Conservation (phyloP, 75 land plant species). For the Pinus albicaulis region DNA sequence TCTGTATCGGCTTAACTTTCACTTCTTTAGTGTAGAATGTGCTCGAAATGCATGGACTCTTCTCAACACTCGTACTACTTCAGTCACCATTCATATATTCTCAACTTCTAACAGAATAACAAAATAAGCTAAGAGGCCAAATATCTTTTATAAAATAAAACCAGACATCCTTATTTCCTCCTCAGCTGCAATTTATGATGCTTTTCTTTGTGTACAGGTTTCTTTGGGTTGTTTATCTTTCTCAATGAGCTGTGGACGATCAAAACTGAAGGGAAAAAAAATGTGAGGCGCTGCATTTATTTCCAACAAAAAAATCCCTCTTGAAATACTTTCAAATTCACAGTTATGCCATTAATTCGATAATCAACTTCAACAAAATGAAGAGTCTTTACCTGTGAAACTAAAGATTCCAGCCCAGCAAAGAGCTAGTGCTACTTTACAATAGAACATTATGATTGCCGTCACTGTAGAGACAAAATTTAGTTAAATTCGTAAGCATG, state of each 20-base stretch:
- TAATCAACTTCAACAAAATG: neutral
- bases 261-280: conserved; percentile 43
- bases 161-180: neutral
- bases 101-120: neutral
- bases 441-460: conserved; percentile 45
- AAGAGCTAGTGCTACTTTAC: conserved; percentile 74
- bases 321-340: neutral
- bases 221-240: conserved; percentile 55
- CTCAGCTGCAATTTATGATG: neutral
- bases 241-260: conserved; percentile 69
- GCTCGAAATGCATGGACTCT: neutral
- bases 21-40: neutral
- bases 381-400: conserved; percentile 54
- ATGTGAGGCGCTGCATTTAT: neutral
- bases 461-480: conserved; percentile 46
- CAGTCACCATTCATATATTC: neutral
- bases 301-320: neutral
- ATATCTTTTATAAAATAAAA: neutral
- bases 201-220: neutral
- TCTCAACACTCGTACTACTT: neutral
- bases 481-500: neutral
- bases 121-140: no score
- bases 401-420: conserved; percentile 61
- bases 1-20: neutral
- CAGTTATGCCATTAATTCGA: neutral